phyloP scores from a whole-genome alignment of 179 eudicot genomes.

The Beta corolliflora region DNA sequence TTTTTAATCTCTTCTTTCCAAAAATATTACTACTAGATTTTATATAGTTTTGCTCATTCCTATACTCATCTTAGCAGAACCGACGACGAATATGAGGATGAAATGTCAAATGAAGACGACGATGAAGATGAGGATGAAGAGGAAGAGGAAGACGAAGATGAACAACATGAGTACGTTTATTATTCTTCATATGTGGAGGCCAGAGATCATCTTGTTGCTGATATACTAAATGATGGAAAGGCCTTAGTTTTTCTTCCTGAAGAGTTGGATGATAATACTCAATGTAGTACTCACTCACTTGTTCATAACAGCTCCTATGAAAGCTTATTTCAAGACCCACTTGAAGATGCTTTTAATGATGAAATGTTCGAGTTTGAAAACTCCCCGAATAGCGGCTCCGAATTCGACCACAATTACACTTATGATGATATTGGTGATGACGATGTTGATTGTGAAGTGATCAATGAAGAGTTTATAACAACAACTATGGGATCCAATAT shows the following conservation, averaged over 20 bases:
- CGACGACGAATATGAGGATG: slow-evolving; percentile 53
- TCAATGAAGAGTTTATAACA: slow-evolving; percentile 25
- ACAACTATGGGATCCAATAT: slow-evolving; percentile 21
- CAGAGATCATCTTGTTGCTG: slow-evolving; percentile 50
- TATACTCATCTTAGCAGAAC: slow-evolving; percentile 31
- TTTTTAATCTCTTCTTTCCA: not conserved
- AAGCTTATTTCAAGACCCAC: slow-evolving; percentile 25
- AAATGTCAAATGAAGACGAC: slow-evolving; percentile 26
- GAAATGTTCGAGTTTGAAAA: slow-evolving; percentile 17
- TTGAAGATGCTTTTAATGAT: slow-evolving; percentile 23
- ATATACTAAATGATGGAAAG: slow-evolving; percentile 42
- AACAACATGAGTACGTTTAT: slow-evolving; percentile 27
- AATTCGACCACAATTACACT: slow-evolving; percentile 18
- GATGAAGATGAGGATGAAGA: slow-evolving; percentile 23
- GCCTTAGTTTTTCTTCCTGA: slow-evolving; percentile 29
- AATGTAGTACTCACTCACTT: not conserved
- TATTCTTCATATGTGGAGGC: slow-evolving; percentile 14
- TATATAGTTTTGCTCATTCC: not conserved
- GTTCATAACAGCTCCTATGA: slow-evolving; percentile 17
- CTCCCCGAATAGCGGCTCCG: slow-evolving; percentile 26
- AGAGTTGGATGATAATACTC: not conserved
- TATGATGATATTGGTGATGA: slow-evolving; percentile 29
- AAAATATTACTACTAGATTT: not conserved
- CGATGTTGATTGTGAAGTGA: slow-evolving; percentile 24
- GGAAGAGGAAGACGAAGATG: slow-evolving; percentile 43